Base-by-base conservation (phyloP, 306 rosid genomes). In the Mimosa bimucronata region DNA sequence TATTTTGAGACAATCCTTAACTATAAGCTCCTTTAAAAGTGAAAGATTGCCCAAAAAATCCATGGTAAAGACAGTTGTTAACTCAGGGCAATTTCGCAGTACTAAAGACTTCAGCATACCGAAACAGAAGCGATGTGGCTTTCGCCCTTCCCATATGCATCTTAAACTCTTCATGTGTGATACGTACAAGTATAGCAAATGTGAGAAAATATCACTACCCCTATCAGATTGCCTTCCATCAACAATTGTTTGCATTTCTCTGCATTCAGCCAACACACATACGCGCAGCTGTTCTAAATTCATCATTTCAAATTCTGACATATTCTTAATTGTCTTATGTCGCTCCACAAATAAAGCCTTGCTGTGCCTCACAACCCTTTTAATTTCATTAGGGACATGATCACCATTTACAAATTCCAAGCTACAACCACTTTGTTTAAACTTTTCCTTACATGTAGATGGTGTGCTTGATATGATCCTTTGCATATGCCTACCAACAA, bases 381-480 rank as follows among this genome's bases (percentile, higher is more conserved):
- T 19, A n/a, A 71, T 19, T 0, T 79, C 62, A 1, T 9, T 1
- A 2, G 61, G 55, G 2, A 79, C 3, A 0, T 1, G 1, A 44
- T 10, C 31, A 53, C 82, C 82, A 42, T 70, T 40, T 25, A 79
- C 42, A 11, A 55, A 57, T 30, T 14, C 55, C 2, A 79, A 40
- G 46, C 82, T 69, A 18, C 45, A 7, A 8, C 57, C 7, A 13
- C 15, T 18, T 40, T 18, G 46, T 16, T 57, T 29, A 12, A 79
- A 58, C 21, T 28, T 29, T 38, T 19, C 29, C 37, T 71, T 66
- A 61, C 46, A 52, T 2, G 28, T 6, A 5, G 42, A 14, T 5
- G 83, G 73, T 13, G 13, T 34, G 21, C 65, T 65, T 19, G 78
- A 46, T n/a, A 72, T 30, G 77, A 72, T 72, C 42, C 46, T 13